phyloP scores from a whole-genome alignment of 148 eudicot species.

The Rhododendron simsii region DNA sequence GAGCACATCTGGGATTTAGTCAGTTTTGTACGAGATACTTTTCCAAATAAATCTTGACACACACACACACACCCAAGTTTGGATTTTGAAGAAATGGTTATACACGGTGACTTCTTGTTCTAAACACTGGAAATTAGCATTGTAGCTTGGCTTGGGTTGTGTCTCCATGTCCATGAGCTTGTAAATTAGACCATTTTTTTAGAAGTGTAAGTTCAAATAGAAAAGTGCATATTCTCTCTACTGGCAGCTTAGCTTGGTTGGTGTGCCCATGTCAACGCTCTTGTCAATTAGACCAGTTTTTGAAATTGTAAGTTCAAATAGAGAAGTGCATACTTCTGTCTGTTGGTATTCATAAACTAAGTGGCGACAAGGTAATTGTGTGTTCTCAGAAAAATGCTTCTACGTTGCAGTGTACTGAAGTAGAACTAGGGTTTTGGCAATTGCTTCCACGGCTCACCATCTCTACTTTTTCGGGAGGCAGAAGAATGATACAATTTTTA shows the following conservation, averaged over 20 bases:
- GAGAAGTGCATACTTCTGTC: not conserved
- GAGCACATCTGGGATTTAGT: not conserved
- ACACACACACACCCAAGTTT: not conserved
- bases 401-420: constrained; percentile 27
- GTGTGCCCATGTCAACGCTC: not conserved
- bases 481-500: not conserved
- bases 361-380: not conserved
- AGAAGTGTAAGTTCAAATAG: not conserved
- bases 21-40: not conserved
- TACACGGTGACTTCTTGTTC: no score
- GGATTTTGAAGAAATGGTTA: not conserved
- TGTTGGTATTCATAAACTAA: not conserved
- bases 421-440: not conserved
- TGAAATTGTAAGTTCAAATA: no score
- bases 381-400: not conserved
- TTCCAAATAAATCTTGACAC: not conserved
- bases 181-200: not conserved
- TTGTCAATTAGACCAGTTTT: not conserved
- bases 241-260: not conserved
- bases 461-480: no score
- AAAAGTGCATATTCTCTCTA: not conserved
- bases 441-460: not conserved
- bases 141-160: not conserved
- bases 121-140: not conserved
- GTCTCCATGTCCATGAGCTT: not conserved